Evolutionary conservation across 352 stramenopile genomes (phyloP), one percentile per base, ranked within the genome.

Genomic region (Phytophthora megakarya): DNA sequence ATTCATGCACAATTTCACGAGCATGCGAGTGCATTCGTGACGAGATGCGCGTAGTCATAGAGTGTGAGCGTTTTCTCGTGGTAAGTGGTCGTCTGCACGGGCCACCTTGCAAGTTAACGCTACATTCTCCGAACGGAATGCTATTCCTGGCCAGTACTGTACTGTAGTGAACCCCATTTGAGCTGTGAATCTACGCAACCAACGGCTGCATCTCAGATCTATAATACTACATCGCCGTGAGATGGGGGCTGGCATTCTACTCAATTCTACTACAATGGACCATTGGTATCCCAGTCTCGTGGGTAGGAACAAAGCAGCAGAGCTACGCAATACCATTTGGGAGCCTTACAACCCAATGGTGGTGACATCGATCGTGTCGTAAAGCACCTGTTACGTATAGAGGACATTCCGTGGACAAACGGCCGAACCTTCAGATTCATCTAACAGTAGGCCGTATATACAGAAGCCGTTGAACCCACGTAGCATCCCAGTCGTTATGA

Each of bases 141-240:
- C 49, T 47, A 51, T 49, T 63, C 55, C 32, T 48, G n/a, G 32
- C 32, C 55, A 42, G 55, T 23, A 8, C 13, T 15, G 22, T 44
- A 57, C 33, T 25, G 47, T 38, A 62, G 60, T 68, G 52, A 64
- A 63, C 50, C 60, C 50, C 26, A 61, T 28, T 42, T 40, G 21
- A 40, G 22, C 16, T n/a, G 26, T 5, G 26, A 32, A 32, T 9
- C 26, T 32, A 32, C 32, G 25, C 49, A 47, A 22, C 38, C 38
- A 39, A 35, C 23, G 26, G 50, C 32, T 61, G 32, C 60, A 62
- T 54, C 40, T 62, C 50, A 67, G 30, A 67, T 48, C 47, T 65
- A 37, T 46, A n/a, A 42, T 39, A 40, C 15, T 51, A 51, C 44
- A 13, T 25, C n/a, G n/a, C 7, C 13, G n/a, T 66, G 58, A 51